A percentile compares a stretch with the other conserved stretches of the same genome.
Conservation (phyloP, 2,329 filamentous ascomycete genomes). For the Rutstroemia sp. region DNA sequence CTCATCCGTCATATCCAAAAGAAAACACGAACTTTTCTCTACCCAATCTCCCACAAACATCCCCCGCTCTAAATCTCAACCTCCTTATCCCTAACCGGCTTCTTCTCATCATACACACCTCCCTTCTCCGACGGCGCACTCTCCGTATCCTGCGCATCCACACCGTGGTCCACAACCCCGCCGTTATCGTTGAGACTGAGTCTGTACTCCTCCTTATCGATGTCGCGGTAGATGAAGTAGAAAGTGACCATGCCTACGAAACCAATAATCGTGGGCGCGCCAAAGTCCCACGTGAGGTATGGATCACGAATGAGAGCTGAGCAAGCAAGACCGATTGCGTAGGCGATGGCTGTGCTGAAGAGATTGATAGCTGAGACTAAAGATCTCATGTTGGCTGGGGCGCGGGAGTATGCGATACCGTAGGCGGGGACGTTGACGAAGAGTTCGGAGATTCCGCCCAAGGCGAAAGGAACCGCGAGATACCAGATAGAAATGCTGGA, state of each 20-base stretch:
- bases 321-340: slow-evolving; percentile 38
- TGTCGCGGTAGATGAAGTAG: slow-evolving; percentile 40
- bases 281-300: slow-evolving; percentile 43
- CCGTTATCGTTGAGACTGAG: slow-evolving; percentile 31
- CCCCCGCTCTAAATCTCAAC: not conserved
- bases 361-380: slow-evolving; percentile 43
- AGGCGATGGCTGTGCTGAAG: slow-evolving; percentile 39
- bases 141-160: not conserved
- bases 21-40: too few species aligned
- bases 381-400: slow-evolving; percentile 44
- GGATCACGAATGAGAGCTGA: slow-evolving; percentile 42
- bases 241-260: slow-evolving; percentile 37
- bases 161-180: not conserved
- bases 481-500: slow-evolving; percentile 45
- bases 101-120: not conserved
- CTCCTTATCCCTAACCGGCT: not conserved
- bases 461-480: slow-evolving; percentile 46
- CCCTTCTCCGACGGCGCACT: not conserved
- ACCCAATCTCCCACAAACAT: not conserved
- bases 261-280: slow-evolving; percentile 39
- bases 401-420: slow-evolving; percentile 44
- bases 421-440: slow-evolving; percentile 45
- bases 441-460: slow-evolving; percentile 44
- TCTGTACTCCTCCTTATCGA: slow-evolving; percentile 39
- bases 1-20: not conserved